A percentile compares a stretch with the other conserved stretches of the same genome.
Conservation (phyloP, 228 moss, liverwort and hornwort species). For the Sphagnum fallax region DNA sequence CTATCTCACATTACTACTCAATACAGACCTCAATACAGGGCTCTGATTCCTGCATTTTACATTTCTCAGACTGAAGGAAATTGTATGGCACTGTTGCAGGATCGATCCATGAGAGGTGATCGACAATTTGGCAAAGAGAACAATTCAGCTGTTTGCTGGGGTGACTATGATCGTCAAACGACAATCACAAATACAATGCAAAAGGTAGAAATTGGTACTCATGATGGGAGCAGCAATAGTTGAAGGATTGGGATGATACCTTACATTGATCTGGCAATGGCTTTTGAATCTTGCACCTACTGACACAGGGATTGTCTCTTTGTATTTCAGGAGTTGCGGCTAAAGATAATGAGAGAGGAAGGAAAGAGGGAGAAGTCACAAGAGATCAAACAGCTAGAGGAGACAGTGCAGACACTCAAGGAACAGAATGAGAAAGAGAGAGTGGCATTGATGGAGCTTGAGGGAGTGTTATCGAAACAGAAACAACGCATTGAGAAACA, state of each 20-base stretch:
- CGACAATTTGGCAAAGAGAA: slow-evolving; percentile 56
- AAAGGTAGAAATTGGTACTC: slow-evolving; percentile 20
- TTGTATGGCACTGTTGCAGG: slow-evolving; percentile 13
- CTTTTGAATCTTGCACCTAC: neutral
- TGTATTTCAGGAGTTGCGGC: slow-evolving; percentile 30
- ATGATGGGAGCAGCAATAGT: too few relatives aligned
- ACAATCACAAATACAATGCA: slow-evolving; percentile 46
- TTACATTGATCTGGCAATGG: too few relatives aligned
- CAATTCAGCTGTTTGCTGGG: slow-evolving; percentile 16
- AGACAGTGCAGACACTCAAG: slow-evolving; percentile 46
- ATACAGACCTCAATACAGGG: too few relatives aligned
- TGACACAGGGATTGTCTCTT: neutral
- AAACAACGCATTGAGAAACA: slow-evolving; percentile 67
- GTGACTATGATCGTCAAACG: slow-evolving; percentile 44
- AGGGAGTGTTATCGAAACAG: slow-evolving; percentile 45
- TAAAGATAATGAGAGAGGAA: slow-evolving; percentile 57
- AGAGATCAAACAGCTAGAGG: slow-evolving; percentile 51
- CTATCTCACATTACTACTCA: too few relatives aligned
- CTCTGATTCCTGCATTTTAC: too few relatives aligned
- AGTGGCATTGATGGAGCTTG: slow-evolving; percentile 40
- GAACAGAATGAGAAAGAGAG: slow-evolving; percentile 63
- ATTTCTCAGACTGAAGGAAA: too few relatives aligned
- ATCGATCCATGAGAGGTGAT: slow-evolving; percentile 36
- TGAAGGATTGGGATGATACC: too few relatives aligned
- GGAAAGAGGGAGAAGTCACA: slow-evolving; percentile 56